Base-by-base conservation (phyloP, 306 rosid species). In the Dalbergia cultrata region DNA sequence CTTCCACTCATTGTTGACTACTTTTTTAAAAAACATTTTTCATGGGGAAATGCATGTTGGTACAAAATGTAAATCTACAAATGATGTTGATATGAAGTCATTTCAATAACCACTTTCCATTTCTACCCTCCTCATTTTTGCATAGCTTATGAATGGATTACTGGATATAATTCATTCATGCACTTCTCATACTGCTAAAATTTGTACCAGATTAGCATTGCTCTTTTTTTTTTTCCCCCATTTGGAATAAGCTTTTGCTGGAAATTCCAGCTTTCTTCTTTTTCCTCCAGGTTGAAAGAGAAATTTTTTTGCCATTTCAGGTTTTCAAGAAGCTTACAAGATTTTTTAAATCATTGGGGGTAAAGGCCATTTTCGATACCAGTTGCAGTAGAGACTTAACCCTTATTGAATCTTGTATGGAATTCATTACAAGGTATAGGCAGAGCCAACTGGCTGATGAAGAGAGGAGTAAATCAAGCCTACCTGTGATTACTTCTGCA, bases 401-500 rank as follows among this genome's bases (percentile, higher is more conserved):
- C 70, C 91, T 95, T 57, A 26, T 93, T 21, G 99, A 95, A 86
- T 85, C 97, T 83, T 93, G 98, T 72, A 84, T 84, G 57, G 99
- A 95, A 71, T 95, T 91, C 90, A 85, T 91, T 59, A 75, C 88
- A 76, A 85, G 98, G 78, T 93, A 93, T 87, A 86, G 72, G 84
- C 85, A 89, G 74, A 89, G 78, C 57, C 91, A 90, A 72, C 68
- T 39, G 39, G 60, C 57, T 37, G 92, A 87, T 43, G 91, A 85
- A 37, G 92, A 77, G 47, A 77, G 76, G 53, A 78, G 76, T 83
- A 87, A 89, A 58, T 78, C 88, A 31, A 69, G 86, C 41, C 65
- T 95, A 49, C 99, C 99, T 64, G 87, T 95, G 96, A 90, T 95
- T 70, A 87, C 99, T 10, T 95, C 99, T n/a, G 97, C 99, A 39